Evolutionary conservation across 768 basidiomycete species (phyloP).

Genomic region (Pleurotus sapidus): DNA sequence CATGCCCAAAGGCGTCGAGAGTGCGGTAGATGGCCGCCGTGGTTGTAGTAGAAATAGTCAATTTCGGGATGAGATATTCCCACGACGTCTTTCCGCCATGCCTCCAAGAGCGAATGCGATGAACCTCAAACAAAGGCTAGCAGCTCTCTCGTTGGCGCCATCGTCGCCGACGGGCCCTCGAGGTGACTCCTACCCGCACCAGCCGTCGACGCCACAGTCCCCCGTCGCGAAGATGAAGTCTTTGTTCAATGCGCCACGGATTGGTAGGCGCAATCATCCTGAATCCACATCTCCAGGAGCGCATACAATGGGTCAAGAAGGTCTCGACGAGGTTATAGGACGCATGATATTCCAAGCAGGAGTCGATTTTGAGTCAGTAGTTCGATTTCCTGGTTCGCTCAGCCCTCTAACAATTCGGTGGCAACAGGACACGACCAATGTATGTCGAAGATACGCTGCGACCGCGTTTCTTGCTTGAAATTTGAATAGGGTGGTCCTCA

Average conservation of each 20-base stretch:
- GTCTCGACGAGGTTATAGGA: constrained; percentile 53
- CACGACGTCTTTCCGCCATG: constrained; percentile 12
- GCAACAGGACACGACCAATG: constrained; percentile 81
- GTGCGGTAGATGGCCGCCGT: not conserved
- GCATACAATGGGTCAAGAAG: constrained; percentile 20
- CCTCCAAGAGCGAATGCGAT: constrained; percentile 26
- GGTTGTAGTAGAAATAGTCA: not conserved
- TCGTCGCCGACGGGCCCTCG: constrained; percentile 44
- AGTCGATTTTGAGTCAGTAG: constrained; percentile 81
- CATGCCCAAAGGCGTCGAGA: constrained; percentile 2
- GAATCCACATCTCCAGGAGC: constrained; percentile 30
- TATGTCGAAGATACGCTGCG: constrained; percentile 34
- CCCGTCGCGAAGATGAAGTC: constrained; percentile 26
- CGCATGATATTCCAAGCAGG: constrained; percentile 86
- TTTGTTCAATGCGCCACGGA: constrained; percentile 50
- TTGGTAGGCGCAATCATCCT: constrained; percentile 14
- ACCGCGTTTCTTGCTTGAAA: constrained; percentile 12
- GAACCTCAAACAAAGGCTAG: constrained; percentile 64
- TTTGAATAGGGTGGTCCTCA: constrained; percentile 69
- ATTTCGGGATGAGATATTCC: not conserved
- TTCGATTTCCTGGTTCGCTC: not conserved
- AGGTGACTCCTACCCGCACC: constrained; percentile 19
- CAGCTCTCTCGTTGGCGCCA: constrained; percentile 54
- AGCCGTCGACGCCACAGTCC: constrained; percentile 9
- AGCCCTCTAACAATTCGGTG: constrained; percentile 2